These are phyloP conservation scores for Lotmaria passim DNA, from an alignment of 208 protist genomes.

Conservation along the genomic window DNA sequence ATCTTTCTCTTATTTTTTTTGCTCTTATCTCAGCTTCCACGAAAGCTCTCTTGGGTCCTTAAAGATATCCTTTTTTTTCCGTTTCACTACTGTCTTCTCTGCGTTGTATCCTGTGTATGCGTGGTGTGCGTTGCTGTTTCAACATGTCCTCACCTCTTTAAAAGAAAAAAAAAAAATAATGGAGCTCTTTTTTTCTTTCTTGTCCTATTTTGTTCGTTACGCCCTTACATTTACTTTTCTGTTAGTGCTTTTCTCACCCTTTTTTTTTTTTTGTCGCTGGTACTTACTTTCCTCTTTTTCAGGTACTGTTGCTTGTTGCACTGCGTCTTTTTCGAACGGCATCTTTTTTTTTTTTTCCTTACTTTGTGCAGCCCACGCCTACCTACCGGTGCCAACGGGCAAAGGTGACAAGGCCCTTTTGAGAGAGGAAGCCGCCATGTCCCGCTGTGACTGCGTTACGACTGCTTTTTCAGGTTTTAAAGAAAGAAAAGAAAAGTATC, in stretches of 20 bases:
- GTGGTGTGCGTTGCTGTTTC: slow-evolving; percentile 11
- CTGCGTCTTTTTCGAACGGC: not conserved
- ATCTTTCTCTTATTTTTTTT: slow-evolving; percentile 29
- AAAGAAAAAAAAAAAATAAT: not conserved
- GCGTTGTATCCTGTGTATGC: slow-evolving; percentile 14
- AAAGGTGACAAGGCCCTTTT: not conserved
- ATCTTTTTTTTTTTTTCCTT: not conserved
- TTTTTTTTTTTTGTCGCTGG: slow-evolving; percentile 6
- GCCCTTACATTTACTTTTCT: not conserved
- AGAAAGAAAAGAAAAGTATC: not conserved
- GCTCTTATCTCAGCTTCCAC: slow-evolving; percentile 21
- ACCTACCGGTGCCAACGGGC: not conserved
- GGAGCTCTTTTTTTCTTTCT: slow-evolving; percentile 17
- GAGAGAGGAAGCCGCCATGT: not conserved
- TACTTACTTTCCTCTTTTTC: slow-evolving; percentile 3
- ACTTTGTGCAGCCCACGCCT: not conserved
- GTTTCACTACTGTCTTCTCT: slow-evolving; percentile 32
- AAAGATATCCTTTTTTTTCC: slow-evolving; percentile 31
- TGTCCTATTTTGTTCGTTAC: slow-evolving; percentile 1
- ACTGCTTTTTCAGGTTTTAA: not conserved
- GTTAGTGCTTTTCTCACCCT: not conserved
- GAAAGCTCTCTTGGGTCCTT: slow-evolving; percentile 31
- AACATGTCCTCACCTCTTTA: slow-evolving; percentile 17
- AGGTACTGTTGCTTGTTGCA: slow-evolving; percentile 1
- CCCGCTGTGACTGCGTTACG: not conserved